phyloP scores from a whole-genome alignment of 352 stramenopile genomes.

The Phytopythium chamaehyphon region DNA sequence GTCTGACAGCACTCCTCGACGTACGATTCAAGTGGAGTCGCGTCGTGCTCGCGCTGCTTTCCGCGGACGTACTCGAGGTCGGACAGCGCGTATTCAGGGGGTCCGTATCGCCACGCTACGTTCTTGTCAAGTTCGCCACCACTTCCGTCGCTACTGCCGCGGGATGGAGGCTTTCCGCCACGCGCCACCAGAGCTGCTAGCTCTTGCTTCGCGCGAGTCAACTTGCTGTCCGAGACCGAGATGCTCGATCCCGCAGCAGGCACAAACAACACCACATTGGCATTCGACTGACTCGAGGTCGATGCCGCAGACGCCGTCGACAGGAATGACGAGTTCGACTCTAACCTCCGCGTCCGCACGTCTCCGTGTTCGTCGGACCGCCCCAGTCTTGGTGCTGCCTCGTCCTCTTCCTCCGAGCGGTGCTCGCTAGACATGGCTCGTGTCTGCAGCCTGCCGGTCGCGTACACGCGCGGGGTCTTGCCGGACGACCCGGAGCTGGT shows the following conservation, averaged over 20 bases:
- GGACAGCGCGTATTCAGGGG: slow-evolving; percentile 66
- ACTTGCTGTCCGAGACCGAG: slow-evolving; percentile 56
- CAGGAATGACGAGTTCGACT: slow-evolving; percentile 22
- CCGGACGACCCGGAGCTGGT: slow-evolving; percentile 9
- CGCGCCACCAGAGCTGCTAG: slow-evolving; percentile 44
- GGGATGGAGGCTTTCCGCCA: slow-evolving; percentile 45
- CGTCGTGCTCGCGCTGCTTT: slow-evolving; percentile 46
- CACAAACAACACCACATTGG: slow-evolving; percentile 74
- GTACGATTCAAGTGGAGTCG: slow-evolving; percentile 61
- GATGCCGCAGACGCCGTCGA: slow-evolving; percentile 22
- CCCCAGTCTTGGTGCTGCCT: slow-evolving; percentile 4
- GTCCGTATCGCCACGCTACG: slow-evolving; percentile 58
- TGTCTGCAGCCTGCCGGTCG: slow-evolving; percentile 17
- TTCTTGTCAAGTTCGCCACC: slow-evolving; percentile 12
- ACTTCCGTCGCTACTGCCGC: slow-evolving; percentile 26
- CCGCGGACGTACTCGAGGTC: slow-evolving; percentile 72
- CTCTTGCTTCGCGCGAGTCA: slow-evolving; percentile 53
- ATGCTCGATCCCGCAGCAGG: slow-evolving; percentile 61
- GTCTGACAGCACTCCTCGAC: slow-evolving; percentile 72
- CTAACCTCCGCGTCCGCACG: slow-evolving; percentile 13
- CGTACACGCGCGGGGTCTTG: slow-evolving; percentile 24
- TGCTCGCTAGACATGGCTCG: slow-evolving; percentile 9
- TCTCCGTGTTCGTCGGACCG: background rate
- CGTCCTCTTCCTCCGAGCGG: slow-evolving; percentile 15
- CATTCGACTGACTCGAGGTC: slow-evolving; percentile 24